Percentiles rank a stretch among this genome's conserved stretches.
phyloP scores from a whole-genome alignment of 2,329 filamentous ascomycete genomes.

The Lasiodiplodia theobromae region DNA sequence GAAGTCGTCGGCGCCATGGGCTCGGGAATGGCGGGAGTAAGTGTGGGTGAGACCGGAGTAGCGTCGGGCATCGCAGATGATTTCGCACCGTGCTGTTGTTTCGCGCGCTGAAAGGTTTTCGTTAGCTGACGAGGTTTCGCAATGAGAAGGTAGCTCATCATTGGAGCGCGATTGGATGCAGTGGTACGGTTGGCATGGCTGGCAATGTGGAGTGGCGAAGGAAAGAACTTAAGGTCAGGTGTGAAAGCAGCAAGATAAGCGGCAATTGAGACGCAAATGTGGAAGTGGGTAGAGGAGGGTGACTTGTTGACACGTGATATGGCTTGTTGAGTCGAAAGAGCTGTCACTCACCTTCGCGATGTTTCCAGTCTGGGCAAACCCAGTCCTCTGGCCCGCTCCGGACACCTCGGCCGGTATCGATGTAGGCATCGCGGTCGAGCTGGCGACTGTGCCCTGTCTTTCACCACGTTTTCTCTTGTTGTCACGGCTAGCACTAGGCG shows the following conservation, averaged over 20 bases:
- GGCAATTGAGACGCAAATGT: background rate
- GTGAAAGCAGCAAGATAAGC: background rate
- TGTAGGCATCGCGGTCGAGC: slow-evolving; percentile 44
- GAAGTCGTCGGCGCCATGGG: slow-evolving; percentile 80
- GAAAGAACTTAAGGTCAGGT: background rate
- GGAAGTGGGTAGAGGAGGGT: background rate
- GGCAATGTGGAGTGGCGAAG: background rate
- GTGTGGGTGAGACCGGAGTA: slow-evolving; percentile 77
- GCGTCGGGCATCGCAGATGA: slow-evolving; percentile 64
- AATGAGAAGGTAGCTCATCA: background rate
- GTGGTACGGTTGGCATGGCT: background rate
- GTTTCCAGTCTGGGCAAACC: slow-evolving; percentile 41
- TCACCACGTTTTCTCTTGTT: slow-evolving; percentile 83
- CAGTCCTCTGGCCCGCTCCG: slow-evolving; percentile 34
- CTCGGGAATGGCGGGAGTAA: slow-evolving; percentile 87
- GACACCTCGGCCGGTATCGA: slow-evolving; percentile 43
- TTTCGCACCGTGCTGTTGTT: slow-evolving; percentile 69
- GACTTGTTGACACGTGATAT: slow-evolving; percentile 10
- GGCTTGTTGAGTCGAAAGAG: background rate
- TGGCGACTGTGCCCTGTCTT: slow-evolving; percentile 58
- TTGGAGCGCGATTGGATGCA: too few relatives aligned
- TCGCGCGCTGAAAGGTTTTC: slow-evolving; percentile 66
- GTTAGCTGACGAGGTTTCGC: background rate
- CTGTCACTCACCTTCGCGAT: slow-evolving; percentile 41
- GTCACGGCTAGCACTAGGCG: slow-evolving; percentile 83